These are phyloP conservation scores for Ophiostoma quercus DNA, from an alignment of 2,329 filamentous ascomycete species.

Conservation along the genomic window DNA sequence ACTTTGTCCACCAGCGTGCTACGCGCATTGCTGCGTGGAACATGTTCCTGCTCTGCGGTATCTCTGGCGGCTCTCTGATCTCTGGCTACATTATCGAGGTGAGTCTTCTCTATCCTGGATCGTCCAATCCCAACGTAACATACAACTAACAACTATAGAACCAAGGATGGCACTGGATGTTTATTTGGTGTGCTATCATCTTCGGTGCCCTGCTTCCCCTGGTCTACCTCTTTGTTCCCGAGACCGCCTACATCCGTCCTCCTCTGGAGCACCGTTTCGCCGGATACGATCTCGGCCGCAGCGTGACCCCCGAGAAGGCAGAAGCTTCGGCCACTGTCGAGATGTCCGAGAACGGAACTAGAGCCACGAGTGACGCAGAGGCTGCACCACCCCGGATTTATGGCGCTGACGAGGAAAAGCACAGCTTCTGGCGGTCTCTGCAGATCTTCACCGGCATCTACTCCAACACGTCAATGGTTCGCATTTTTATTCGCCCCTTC, in stretches of 20 bases:
- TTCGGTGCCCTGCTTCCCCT: slow-evolving; percentile 41
- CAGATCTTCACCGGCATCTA: slow-evolving; percentile 37
- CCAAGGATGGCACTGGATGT: slow-evolving; percentile 43
- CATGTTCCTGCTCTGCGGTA: slow-evolving; percentile 39
- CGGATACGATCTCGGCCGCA: slow-evolving; percentile 15
- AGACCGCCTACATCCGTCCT: slow-evolving; percentile 41
- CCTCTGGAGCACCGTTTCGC: slow-evolving; percentile 20
- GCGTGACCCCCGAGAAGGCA: slow-evolving; percentile 12
- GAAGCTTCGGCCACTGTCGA: not conserved
- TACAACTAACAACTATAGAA: slow-evolving; percentile 13
- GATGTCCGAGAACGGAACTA: not conserved
- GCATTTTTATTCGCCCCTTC: slow-evolving; percentile 41
- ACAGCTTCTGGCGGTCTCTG: slow-evolving; percentile 35
- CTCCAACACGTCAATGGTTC: slow-evolving; percentile 37
- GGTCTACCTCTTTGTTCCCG: slow-evolving; percentile 46
- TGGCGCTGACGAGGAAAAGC: slow-evolving; percentile 28
- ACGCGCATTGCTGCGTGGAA: slow-evolving; percentile 41
- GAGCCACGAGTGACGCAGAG: not conserved
- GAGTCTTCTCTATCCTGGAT: not conserved
- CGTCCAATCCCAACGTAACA: not conserved
- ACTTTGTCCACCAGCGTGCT: slow-evolving; percentile 44
- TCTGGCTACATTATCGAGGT: slow-evolving; percentile 38
- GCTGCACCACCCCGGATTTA: not conserved
- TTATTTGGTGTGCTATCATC: slow-evolving; percentile 45
- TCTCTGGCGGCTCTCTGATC: slow-evolving; percentile 40